phyloP scores from a whole-genome alignment of 345 rosid genomes.

The Acer saccharum region DNA sequence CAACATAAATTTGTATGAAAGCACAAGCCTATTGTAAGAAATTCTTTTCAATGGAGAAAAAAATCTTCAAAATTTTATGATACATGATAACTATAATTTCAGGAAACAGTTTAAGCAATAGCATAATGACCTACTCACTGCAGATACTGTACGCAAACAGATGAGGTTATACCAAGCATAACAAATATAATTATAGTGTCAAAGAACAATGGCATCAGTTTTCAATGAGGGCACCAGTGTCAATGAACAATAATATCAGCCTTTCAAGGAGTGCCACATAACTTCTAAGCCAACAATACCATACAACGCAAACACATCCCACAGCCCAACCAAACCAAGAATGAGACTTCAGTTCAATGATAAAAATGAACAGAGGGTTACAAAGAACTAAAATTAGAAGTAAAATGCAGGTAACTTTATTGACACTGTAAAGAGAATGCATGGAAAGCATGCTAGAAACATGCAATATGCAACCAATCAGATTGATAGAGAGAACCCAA shows the following conservation, averaged over 20 bases:
- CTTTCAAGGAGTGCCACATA: neutral
- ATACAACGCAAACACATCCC: neutral
- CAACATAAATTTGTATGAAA: neutral
- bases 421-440: neutral
- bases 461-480: neutral
- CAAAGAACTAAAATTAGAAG: neutral
- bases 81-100: neutral
- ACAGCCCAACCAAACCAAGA: neutral
- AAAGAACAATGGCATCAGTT: neutral
- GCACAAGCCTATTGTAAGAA: neutral
- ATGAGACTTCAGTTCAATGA: neutral
- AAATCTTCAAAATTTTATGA: neutral
- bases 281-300: neutral
- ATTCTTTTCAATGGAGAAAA: neutral
- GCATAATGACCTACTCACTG: neutral
- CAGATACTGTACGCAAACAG: neutral
- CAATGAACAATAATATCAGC: neutral
- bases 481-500: conserved; percentile 6
- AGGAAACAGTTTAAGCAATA: neutral
- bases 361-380: neutral
- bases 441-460: neutral
- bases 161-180: neutral
- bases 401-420: neutral
- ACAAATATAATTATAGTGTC: neutral
- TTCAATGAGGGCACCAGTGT: neutral